Percentiles rank a stretch among this genome's conserved stretches.
Conservation (phyloP, 306 rosid species). For the Ammopiptanthus mongolicus region DNA sequence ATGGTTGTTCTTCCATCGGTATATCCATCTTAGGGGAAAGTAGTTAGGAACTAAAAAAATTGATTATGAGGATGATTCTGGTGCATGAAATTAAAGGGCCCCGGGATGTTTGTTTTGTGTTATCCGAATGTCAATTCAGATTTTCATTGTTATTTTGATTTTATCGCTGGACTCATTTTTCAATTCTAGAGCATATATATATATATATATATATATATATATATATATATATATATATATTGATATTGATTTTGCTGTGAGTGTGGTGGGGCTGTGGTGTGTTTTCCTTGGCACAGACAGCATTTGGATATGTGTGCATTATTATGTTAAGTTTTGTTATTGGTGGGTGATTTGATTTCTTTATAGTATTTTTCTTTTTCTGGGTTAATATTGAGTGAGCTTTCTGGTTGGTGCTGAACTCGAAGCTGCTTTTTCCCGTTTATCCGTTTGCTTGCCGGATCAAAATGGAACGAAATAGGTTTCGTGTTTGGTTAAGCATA, state of each 20-base stretch:
- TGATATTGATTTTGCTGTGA: neutral
- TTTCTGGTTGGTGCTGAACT: constrained; percentile 69
- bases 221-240: too few species aligned
- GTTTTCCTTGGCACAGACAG: constrained; percentile 16
- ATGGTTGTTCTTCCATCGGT: constrained; percentile 14
- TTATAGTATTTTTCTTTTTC: constrained; percentile 34
- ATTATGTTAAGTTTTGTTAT: constrained; percentile 28
- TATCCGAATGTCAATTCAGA: constrained; percentile 42
- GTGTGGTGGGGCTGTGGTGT: constrained; percentile 15
- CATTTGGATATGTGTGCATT: constrained; percentile 33
- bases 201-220: too few species aligned
- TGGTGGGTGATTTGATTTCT: constrained; percentile 23
- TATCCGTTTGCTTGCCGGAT: constrained; percentile 77
- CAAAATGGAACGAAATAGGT: constrained; percentile 39
- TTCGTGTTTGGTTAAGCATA: constrained; percentile 56
- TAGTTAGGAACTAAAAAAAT: constrained; percentile 5
- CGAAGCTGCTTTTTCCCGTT: constrained; percentile 71
- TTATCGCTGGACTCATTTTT: constrained; percentile 21
- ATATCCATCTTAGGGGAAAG: constrained; percentile 12
- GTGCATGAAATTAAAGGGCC: constrained; percentile 27
- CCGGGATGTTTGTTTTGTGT: constrained; percentile 29
- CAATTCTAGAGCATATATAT: constrained; percentile 13
- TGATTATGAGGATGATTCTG: constrained; percentile 22
- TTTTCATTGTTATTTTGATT: constrained; percentile 33
- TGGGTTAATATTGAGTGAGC: constrained; percentile 40